Evolutionary conservation across 1,284 basidiomycete species (phyloP), one percentile per base, ranked within the genome.

Genomic region (Phylloporus sp.): DNA sequence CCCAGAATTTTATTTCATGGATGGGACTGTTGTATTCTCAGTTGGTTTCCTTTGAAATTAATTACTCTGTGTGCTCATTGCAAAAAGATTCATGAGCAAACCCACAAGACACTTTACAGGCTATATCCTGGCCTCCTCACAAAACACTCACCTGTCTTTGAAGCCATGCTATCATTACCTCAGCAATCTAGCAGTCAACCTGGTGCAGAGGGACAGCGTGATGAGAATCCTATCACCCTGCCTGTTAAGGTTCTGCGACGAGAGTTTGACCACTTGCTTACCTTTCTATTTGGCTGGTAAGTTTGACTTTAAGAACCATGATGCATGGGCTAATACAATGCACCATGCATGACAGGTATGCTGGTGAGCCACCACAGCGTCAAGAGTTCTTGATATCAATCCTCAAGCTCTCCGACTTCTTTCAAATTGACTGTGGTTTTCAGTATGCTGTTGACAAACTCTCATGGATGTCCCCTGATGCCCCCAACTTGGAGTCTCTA

Each of bases 201-300:
- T 6, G 28, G 15, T 5, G 17, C 3, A 8, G 57, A 67, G 12
- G 64, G 66, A 0, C 42, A 1, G 0, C 60, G 37, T 17, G 60
- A 64, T 5, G 56, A 68, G 20, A 68, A 66, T 22, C 55, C 62
- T 1, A 68, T 68, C 11, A 46, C 24, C 44, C 24, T 46, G 44
- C 44, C n/a, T 24, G 44, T 20, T 24, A 20, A n/a, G n/a, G n/a
- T 46, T 46, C n/a, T 46, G 44, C 44, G n/a, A 7, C n/a, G 13
- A 20, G 44, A 29, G 17, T 29, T 49, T 29, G 46, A 49, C 18
- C 26, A 49, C 46, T 49, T 49, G 17, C 46, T 49, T 12, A 29
- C 26, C 29, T 49, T 49, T 49, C 17, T 49, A 49, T 49, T 49
- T 49, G 46, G 46, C 46, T 29, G 26, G 46, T 49, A 17, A 49